phyloP scores from a whole-genome alignment of 805 yeast genomes.

The Wickerhamiella azymoides region DNA sequence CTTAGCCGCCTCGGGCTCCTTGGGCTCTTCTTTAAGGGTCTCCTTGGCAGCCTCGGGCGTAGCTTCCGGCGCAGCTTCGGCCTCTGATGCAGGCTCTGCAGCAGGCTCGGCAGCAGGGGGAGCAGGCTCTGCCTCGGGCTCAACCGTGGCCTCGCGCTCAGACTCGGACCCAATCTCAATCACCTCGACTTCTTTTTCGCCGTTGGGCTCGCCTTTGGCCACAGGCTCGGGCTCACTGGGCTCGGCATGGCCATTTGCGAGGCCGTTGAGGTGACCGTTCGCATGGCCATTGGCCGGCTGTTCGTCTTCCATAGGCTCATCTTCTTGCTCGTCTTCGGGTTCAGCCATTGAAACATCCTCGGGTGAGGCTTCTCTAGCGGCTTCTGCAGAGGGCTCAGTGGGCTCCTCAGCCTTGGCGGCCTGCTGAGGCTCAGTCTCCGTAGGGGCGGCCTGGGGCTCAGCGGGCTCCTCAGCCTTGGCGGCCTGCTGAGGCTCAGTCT shows the following conservation, averaged over 20 bases:
- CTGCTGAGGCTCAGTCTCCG: too few species aligned
- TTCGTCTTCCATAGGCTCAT: neutral
- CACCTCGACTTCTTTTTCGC: neutral
- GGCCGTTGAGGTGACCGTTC: too few species aligned
- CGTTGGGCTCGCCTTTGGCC: neutral
- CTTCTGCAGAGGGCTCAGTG: too few species aligned
- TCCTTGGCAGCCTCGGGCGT: neutral
- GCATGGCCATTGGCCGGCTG: neutral
- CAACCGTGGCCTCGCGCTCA: neutral
- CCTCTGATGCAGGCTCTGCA: neutral
- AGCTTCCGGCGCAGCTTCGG: neutral
- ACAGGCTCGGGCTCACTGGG: neutral
- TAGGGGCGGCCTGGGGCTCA: too few species aligned
- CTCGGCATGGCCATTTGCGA: neutral
- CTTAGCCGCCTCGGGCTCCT: neutral
- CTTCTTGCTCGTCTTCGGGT: neutral
- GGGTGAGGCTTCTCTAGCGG: neutral
- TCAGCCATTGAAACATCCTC: neutral
- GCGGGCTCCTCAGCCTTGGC: too few species aligned
- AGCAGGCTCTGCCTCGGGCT: neutral
- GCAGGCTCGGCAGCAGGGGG: neutral
- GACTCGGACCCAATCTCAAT: neutral
- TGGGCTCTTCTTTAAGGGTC: too few species aligned
- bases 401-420: too few species aligned
- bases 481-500: too few species aligned